Evolutionary conservation across 2,329 filamentous ascomycete genomes (phyloP), one percentile per base, ranked within the genome.

Genomic region (Sporothrix phasma): DNA sequence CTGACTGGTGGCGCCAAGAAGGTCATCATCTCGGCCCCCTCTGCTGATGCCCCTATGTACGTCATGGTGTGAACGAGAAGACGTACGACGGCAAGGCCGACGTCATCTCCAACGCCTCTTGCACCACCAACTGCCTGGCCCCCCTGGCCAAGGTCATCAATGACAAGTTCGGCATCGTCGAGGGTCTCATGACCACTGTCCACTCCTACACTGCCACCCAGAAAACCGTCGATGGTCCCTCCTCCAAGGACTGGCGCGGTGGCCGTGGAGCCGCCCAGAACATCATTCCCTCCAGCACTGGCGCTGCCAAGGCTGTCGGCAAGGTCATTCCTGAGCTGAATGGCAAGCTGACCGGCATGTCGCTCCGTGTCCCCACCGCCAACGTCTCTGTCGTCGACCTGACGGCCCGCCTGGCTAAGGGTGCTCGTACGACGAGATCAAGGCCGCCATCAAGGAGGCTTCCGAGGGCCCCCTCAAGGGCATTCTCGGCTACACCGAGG

Each of bases 121-220:
- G 94, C 91, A 99, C 94, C 79, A 97, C 94, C 85, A 99, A 99
- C 90, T 97, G 94, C 88, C 83, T 99, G 80, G 94, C 94, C 79
- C 94, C 94, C 77, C 89, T 99, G 70, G 94, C 94, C 84, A 99
- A 97, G 90, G 92, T 97, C 76, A 87, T 99, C 83, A 84, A 99
- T 87, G 93, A 97, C 86, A 95, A 97, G 81, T 99, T 88, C 84
- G 88, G 84, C 79, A 94, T 99, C 78, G 80, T 97, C 75, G 94
- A 99, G 87, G 94, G 93, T 86, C 88, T 97, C 74, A 99, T 99
- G 94, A 97, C 94, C 81, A 99, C 94, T 72, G 87, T 97, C 79
- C 94, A 99, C 89, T 97, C 94, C 74, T 97, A 97, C 89, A 97
- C 94, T 74, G 94, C 94, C 75, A 97, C 94, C 79, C 94, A 97